A percentile compares a stretch with the other conserved stretches of the same genome.
These are phyloP conservation scores for Debaryomyces subglobosus DNA, from an alignment of 1,139 yeast genomes.

Conservation along the genomic window DNA sequence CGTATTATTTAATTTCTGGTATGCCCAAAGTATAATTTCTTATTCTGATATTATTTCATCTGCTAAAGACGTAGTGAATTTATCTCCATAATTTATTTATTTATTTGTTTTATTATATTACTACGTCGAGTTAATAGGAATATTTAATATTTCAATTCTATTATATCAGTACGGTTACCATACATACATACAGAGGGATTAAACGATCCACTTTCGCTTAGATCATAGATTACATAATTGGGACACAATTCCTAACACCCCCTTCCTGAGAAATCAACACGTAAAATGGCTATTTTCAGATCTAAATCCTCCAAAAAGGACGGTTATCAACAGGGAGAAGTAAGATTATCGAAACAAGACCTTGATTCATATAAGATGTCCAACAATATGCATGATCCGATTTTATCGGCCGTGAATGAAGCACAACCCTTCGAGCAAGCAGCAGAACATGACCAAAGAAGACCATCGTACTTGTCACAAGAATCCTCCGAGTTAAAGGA, in stretches of 20 bases:
- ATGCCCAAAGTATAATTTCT: not conserved
- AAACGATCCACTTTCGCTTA: not conserved
- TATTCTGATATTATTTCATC: not conserved
- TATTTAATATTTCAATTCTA: not conserved
- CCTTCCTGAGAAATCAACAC: not conserved
- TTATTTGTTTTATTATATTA: not conserved
- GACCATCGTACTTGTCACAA: conserved; percentile 44
- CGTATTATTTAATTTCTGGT: not conserved
- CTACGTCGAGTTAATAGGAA: not conserved
- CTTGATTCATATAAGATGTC: conserved; percentile 51
- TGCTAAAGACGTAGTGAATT: not conserved
- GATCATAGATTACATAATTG: conserved; percentile 6
- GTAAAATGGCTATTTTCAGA: conserved; percentile 45
- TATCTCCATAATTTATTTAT: not conserved
- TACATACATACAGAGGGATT: not conserved
- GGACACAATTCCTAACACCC: not conserved
- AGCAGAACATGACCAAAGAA: conserved; percentile 34
- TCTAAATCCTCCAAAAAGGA: conserved; percentile 26
- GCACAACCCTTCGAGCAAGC: conserved; percentile 94
- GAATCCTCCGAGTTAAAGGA: conserved; percentile 59
- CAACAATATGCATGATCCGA: conserved; percentile 81
- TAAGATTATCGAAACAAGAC: conserved; percentile 37
- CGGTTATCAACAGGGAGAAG: conserved; percentile 25
- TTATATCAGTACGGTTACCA: not conserved
- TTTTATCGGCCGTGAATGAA: conserved; percentile 87